These are phyloP conservation scores for Apiospora malaysiana DNA, from an alignment of 2,329 filamentous ascomycete species.

Conservation along the genomic window DNA sequence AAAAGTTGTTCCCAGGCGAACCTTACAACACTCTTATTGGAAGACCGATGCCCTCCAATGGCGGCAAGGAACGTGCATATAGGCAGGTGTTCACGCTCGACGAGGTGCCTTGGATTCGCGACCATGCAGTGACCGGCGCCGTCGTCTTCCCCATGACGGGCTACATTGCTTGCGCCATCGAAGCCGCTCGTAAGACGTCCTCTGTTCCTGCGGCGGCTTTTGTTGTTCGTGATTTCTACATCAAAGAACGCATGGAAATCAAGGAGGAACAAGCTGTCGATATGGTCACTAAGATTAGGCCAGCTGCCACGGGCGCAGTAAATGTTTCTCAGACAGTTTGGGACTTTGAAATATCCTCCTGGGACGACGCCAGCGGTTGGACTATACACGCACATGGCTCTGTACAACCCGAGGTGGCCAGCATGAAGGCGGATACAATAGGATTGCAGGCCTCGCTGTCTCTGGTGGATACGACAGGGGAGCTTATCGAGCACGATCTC, in stretches of 20 bases:
- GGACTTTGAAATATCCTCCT: slow-evolving; percentile 25
- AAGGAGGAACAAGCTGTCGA: slow-evolving; percentile 36
- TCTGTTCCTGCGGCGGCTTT: slow-evolving; percentile 16
- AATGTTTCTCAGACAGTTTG: slow-evolving; percentile 28
- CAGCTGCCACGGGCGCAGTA: slow-evolving; percentile 27
- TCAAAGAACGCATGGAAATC: slow-evolving; percentile 33
- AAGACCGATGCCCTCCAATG: background rate
- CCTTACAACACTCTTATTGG: slow-evolving; percentile 10
- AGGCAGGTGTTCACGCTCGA: slow-evolving; percentile 15
- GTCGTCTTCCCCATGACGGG: slow-evolving; percentile 29
- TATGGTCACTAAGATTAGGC: slow-evolving; percentile 34
- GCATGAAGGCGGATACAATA: slow-evolving; percentile 29
- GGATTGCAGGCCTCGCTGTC: slow-evolving; percentile 25
- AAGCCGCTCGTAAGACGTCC: slow-evolving; percentile 23
- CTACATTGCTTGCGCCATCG: slow-evolving; percentile 27
- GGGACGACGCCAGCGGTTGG: slow-evolving; percentile 32
- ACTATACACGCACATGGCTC: slow-evolving; percentile 33
- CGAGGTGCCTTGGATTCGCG: slow-evolving; percentile 28
- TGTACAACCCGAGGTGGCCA: slow-evolving; percentile 29
- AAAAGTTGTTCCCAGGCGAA: slow-evolving; percentile 21
- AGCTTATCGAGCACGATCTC: slow-evolving; percentile 25
- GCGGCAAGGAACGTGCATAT: slow-evolving; percentile 5
- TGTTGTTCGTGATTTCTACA: slow-evolving; percentile 27
- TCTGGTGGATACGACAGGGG: background rate
- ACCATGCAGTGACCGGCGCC: slow-evolving; percentile 46